These are phyloP conservation scores for Mycena crocata DNA, from an alignment of 768 basidiomycete species.

Conservation along the genomic window DNA sequence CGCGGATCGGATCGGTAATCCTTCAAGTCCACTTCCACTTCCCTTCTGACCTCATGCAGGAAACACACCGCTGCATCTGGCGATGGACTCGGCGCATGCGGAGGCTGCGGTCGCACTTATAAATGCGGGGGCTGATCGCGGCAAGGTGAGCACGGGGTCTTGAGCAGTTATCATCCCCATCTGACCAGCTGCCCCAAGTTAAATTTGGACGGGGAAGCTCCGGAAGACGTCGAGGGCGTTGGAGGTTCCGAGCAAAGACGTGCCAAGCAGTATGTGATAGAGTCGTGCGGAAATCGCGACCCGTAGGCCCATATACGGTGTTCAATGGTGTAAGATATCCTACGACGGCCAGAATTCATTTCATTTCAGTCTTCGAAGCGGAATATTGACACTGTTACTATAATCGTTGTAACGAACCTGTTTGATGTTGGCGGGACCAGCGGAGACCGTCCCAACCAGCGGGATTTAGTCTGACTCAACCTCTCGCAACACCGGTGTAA, in stretches of 20 bases:
- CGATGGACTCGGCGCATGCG: slow-evolving; percentile 96
- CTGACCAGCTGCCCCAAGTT: slow-evolving; percentile 57
- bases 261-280: slow-evolving; percentile 80
- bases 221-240: slow-evolving; percentile 91
- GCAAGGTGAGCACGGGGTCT: slow-evolving; percentile 61
- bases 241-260: slow-evolving; percentile 90
- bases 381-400: not conserved
- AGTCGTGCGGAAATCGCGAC: slow-evolving; percentile 65
- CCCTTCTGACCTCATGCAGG: slow-evolving; percentile 58
- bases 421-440: not conserved
- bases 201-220: slow-evolving; percentile 86
- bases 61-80: slow-evolving; percentile 96
- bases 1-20: slow-evolving; percentile 78
- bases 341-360: slow-evolving; percentile 15
- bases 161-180: slow-evolving; percentile 15
- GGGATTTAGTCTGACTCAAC: not conserved
- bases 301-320: not conserved
- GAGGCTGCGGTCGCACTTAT: slow-evolving; percentile 91
- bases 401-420: not conserved
- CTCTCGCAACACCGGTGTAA: too few relatives aligned
- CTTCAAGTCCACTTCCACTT: slow-evolving; percentile 26
- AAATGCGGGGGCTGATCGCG: slow-evolving; percentile 94
- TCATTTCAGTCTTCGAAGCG: slow-evolving; percentile 12
- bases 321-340: slow-evolving; percentile 20
- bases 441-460: not conserved